phyloP scores from a whole-genome alignment of 2,329 filamentous ascomycete genomes.

The Gaeumannomyces sp. region DNA sequence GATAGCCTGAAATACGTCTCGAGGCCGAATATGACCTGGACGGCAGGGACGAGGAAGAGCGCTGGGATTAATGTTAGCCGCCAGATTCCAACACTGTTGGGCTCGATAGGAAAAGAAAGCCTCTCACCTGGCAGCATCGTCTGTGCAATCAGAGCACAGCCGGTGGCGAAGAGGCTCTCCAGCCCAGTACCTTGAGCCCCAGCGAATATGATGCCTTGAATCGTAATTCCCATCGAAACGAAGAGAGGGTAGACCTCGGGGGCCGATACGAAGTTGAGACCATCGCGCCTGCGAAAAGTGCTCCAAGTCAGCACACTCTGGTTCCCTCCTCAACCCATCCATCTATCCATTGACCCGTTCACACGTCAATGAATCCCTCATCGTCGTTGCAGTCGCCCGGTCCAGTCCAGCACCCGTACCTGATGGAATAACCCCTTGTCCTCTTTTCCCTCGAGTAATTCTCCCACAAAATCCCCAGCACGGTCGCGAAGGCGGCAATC shows the following conservation, averaged over 20 bases:
- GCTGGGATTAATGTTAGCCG: conserved; percentile 1
- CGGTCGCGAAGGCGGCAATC: conserved; percentile 49
- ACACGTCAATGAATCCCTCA: background rate
- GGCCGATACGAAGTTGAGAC: conserved; percentile 33
- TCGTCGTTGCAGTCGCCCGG: background rate
- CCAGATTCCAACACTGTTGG: background rate
- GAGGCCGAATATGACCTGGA: conserved; percentile 59
- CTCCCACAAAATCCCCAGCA: conserved; percentile 50
- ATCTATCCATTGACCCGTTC: background rate
- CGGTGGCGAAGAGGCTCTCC: conserved; percentile 39
- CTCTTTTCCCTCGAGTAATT: conserved; percentile 41
- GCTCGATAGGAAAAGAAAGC: background rate
- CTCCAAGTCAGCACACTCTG: background rate
- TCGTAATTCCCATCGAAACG: conserved; percentile 49
- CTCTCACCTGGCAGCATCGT: conserved; percentile 53
- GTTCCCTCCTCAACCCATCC: background rate
- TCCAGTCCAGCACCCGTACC: conserved; percentile 25
- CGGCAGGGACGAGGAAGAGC: conserved; percentile 56
- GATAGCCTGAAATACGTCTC: conserved; percentile 54
- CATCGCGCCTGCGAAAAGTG: conserved; percentile 6
- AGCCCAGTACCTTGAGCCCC: conserved; percentile 51
- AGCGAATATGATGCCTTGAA: conserved; percentile 53
- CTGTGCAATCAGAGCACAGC: conserved; percentile 49
- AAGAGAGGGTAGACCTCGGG: conserved; percentile 50
- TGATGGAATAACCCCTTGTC: conserved; percentile 33